Conservation (phyloP, 345 rosid species). For the Reutealis trisperma region DNA sequence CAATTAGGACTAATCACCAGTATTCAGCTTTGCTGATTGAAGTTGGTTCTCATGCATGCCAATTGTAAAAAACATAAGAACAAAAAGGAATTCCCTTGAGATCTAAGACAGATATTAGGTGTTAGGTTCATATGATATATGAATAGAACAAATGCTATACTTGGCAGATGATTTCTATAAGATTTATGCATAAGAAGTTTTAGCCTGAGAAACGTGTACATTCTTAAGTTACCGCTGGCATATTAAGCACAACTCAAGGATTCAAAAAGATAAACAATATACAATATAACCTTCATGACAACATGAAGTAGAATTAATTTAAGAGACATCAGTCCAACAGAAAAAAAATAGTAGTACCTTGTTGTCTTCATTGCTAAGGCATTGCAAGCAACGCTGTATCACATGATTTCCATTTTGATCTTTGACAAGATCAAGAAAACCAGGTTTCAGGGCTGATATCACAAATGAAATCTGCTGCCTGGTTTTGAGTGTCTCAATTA, state of each 20-base stretch:
- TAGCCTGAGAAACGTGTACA: background rate
- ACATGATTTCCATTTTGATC: slow-evolving; percentile 86
- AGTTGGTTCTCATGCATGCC: background rate
- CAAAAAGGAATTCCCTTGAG: background rate
- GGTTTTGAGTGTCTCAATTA: slow-evolving; percentile 57
- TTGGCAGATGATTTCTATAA: too few species aligned
- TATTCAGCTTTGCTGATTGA: background rate
- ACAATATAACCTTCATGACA: background rate
- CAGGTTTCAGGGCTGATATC: slow-evolving; percentile 50
- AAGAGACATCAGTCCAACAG: background rate
- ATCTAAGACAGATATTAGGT: background rate
- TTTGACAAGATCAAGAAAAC: slow-evolving; percentile 51
- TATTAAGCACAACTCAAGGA: background rate
- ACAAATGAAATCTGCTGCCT: slow-evolving; percentile 52
- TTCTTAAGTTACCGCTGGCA: background rate
- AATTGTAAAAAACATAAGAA: background rate
- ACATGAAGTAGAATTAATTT: background rate
- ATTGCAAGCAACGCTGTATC: slow-evolving; percentile 66
- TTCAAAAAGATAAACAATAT: background rate
- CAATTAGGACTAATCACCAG: background rate
- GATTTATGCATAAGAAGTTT: background rate
- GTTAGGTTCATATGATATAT: background rate
- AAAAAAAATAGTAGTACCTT: slow-evolving; percentile 34
- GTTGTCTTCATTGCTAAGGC: slow-evolving; percentile 53
- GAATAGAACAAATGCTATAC: too few species aligned